Conservation (phyloP, 306 rosid genomes). For the Sechiopsis laciniata region DNA sequence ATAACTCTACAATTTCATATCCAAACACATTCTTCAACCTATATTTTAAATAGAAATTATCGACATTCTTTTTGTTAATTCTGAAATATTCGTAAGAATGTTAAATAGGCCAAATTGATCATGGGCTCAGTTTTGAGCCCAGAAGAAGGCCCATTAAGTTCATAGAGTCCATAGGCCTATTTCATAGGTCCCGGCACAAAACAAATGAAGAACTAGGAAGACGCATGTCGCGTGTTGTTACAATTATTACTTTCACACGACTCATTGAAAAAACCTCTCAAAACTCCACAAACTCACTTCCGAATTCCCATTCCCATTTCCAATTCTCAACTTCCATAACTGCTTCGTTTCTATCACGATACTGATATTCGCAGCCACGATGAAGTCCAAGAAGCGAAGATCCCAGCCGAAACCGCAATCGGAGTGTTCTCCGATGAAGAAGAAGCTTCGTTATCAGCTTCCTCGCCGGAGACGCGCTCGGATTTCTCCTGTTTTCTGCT, state of each 20-base stretch:
- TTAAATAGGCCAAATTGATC: background rate
- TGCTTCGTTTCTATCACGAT: background rate
- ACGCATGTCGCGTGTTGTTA: background rate
- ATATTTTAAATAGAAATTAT: too few relatives aligned
- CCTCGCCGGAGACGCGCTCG: conserved; percentile 50
- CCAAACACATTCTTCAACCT: too few relatives aligned
- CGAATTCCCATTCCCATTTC: background rate
- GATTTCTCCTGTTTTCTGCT: conserved; percentile 47
- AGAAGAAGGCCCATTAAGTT: background rate
- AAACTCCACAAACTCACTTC: background rate
- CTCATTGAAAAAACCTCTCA: background rate
- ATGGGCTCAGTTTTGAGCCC: background rate
- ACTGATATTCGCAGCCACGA: conserved; percentile 12
- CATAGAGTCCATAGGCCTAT: background rate
- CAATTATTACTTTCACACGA: background rate
- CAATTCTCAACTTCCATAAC: conserved; percentile 16
- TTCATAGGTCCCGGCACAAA: background rate
- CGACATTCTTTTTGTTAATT: too few relatives aligned
- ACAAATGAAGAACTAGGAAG: background rate
- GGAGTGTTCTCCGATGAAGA: conserved; percentile 32
- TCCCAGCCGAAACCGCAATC: conserved; percentile 36
- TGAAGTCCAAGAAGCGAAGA: conserved; percentile 34
- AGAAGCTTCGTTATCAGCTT: conserved; percentile 68
- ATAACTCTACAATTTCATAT: too few relatives aligned
- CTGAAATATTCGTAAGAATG: background rate